Base-by-base conservation (phyloP, 192 early-diverging fungal species). In the Linnemannia zychae region DNA sequence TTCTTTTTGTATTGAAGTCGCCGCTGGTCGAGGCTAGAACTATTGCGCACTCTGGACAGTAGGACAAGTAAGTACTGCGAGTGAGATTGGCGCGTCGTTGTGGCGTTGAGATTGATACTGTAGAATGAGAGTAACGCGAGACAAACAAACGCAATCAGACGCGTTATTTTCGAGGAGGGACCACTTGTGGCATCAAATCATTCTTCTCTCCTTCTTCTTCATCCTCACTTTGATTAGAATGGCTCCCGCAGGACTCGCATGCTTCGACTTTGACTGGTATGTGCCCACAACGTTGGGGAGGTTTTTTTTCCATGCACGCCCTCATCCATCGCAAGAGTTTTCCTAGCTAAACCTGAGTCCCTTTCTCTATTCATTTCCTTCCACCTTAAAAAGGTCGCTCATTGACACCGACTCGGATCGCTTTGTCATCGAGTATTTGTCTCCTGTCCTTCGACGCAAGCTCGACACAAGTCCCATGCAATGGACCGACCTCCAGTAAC, bases 251-350 rank as follows among this genome's bases (percentile, higher is more conserved):
- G 76, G 76, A 38, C 78, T 85, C 12, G 83, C 83, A n/a, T 85
- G 83, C 70, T 85, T 79, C 46, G 83, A 85, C 70, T 85, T 85
- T 79, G 83, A 85, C 74, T 85, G 83, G 83, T 79, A 72, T 33
- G n/a, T n/a, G n/a, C n/a, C n/a, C n/a, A 34, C 47, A 76, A 7
- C 24, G 1, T 37, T 13, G 37, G 2, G 0, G 2, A 53, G 11
- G 66, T 11, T 15, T 28, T 16, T 36, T 12, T 48, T 72, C n/a
- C 28, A 24, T 16, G 28, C n/a, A 48, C 16, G 7, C 28, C 20
- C 37, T 75, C 57, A 75, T 46, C n/a, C 15, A 15, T 57, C 9
- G 16, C 33, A 38, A 33, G 12, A 17, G 4, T 20, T 24, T 22
- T 20, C n/a, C 0, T 9, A 75, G 31, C 72, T 53, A n/a, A 47